These are phyloP conservation scores for Trichocomaceae sp. DNA, from an alignment of 2,329 filamentous ascomycete genomes.

Conservation along the genomic window DNA sequence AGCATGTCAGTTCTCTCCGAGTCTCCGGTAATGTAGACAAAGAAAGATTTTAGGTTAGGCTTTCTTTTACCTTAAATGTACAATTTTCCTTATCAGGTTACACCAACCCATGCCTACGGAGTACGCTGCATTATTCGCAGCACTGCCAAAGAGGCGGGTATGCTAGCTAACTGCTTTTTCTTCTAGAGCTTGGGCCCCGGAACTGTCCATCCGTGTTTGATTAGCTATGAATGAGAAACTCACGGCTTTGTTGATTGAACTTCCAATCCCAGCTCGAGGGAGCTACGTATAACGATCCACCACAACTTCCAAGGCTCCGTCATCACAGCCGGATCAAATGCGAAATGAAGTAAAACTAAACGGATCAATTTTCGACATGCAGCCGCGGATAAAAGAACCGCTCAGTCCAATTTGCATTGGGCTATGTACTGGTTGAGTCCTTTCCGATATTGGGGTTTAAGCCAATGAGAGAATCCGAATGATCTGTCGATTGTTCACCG, in stretches of 20 bases:
- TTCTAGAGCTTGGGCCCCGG: neutral
- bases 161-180: neutral
- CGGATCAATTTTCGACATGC: neutral
- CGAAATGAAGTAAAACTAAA: neutral
- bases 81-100: neutral
- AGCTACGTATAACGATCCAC: neutral
- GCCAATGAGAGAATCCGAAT: neutral
- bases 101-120: neutral
- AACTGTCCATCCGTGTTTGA: neutral
- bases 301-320: too few relatives aligned
- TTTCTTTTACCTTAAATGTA: neutral
- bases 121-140: neutral
- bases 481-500: constrained; percentile 2
- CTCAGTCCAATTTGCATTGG: neutral
- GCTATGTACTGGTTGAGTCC: neutral
- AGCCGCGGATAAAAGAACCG: neutral
- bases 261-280: neutral
- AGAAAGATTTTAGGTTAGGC: neutral
- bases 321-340: neutral
- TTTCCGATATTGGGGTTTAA: neutral
- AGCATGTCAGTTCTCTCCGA: neutral
- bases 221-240: neutral
- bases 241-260: neutral
- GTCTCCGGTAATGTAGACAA: too few relatives aligned
- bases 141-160: neutral